Percentiles rank a stretch among this genome's conserved stretches.
phyloP scores from a whole-genome alignment of 495 filamentous ascomycete genomes.

The Parathielavia appendiculata region DNA sequence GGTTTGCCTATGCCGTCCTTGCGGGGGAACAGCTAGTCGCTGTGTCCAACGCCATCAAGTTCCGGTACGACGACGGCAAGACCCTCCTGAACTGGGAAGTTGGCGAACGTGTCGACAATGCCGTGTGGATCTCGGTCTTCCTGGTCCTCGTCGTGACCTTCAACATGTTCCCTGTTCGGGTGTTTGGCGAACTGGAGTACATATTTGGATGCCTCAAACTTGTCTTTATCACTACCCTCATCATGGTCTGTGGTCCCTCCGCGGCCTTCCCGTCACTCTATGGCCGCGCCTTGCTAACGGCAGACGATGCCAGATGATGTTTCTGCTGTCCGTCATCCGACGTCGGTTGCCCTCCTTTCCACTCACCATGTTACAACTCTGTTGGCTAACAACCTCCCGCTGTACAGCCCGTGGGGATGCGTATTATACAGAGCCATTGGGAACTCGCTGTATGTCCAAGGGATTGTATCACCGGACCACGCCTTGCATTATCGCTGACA shows the following conservation, averaged over 20 bases:
- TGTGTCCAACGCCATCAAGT: constrained; percentile 41
- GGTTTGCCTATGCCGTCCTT: constrained; percentile 42
- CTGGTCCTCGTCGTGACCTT: constrained; percentile 36
- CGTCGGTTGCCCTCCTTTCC: constrained; percentile 20
- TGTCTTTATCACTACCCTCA: constrained; percentile 43
- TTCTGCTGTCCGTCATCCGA: constrained; percentile 30
- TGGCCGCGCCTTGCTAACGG: background rate
- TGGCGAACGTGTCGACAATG: constrained; percentile 35
- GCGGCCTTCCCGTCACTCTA: background rate
- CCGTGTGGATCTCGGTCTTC: constrained; percentile 41
- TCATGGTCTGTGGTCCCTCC: constrained; percentile 21
- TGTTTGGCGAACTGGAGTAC: constrained; percentile 48
- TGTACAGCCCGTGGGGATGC: constrained; percentile 28
- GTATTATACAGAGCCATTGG: constrained; percentile 31
- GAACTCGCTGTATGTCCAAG: constrained; percentile 32
- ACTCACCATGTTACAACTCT: background rate
- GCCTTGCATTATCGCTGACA: background rate
- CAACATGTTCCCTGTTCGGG: constrained; percentile 44
- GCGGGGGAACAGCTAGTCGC: constrained; percentile 43
- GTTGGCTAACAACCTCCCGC: constrained; percentile 10
- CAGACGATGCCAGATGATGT: constrained; percentile 28
- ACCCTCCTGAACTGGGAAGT: constrained; percentile 36
- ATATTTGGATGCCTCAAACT: constrained; percentile 45
- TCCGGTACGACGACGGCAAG: constrained; percentile 40
- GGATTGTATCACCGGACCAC: too few relatives aligned